A percentile compares a stretch with the other conserved stretches of the same genome.
Evolutionary conservation across 1,284 basidiomycete species (phyloP).

Genomic region (Ceratobasidium sp.): DNA sequence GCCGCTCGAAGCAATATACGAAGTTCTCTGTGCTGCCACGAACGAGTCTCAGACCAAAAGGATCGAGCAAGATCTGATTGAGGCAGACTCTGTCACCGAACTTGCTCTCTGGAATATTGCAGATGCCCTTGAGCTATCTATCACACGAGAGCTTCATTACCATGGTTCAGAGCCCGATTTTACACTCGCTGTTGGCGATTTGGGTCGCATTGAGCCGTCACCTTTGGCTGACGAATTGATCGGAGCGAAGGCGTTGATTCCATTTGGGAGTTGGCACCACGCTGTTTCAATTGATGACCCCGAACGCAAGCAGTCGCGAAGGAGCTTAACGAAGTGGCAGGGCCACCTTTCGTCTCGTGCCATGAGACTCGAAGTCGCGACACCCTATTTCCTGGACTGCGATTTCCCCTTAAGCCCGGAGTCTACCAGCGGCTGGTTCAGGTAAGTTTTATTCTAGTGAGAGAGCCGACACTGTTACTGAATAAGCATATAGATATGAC

Average conservation of each 20-base stretch:
- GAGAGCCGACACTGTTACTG: background rate
- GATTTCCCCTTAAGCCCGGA: background rate
- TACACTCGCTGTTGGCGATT: background rate
- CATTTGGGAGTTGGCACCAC: background rate
- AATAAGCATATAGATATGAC: background rate
- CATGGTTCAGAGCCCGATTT: background rate
- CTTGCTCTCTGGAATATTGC: slow-evolving; percentile 21
- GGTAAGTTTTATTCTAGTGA: background rate
- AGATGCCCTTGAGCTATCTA: slow-evolving; percentile 1
- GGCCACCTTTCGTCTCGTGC: background rate
- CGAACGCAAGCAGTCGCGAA: background rate
- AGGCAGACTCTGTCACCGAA: background rate
- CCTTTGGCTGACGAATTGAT: background rate
- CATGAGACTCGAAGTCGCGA: slow-evolving; percentile 2
- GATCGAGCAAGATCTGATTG: background rate
- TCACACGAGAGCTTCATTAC: slow-evolving; percentile 27
- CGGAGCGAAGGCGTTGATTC: background rate
- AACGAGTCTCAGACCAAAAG: slow-evolving; percentile 6
- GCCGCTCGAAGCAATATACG: slow-evolving; percentile 18
- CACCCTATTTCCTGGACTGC: slow-evolving; percentile 17
- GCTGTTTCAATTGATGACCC: background rate
- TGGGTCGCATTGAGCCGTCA: background rate
- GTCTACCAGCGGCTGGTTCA: background rate
- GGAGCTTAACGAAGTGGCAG: background rate
- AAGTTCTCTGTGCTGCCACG: background rate